Base-by-base conservation (phyloP, 2,329 filamentous ascomycete genomes). In the Fusarium sp. region DNA sequence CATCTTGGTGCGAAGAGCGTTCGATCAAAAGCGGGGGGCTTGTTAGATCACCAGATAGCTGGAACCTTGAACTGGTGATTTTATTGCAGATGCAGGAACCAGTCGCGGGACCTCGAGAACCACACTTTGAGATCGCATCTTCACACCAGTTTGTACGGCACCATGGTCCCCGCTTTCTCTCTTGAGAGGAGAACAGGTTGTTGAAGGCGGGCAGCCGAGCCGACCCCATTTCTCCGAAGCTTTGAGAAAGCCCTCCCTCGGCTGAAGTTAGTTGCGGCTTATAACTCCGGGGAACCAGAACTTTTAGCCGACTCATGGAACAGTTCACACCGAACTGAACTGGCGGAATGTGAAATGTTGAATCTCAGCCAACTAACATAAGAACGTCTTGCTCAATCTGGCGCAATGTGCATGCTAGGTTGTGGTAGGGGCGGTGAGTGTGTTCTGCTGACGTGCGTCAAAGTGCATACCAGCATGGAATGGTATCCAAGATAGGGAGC, bases 71-170 rank as follows among this genome's bases (percentile, higher is more conserved):
- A 58, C 63, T 57, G 43, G 50, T 68, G 60, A 63, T 54, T 56
- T 58, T 46, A 61, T 67, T 38, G 39, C 43, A 68, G 58, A 70
- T 71, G 67, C 67, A 70, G 67, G 67, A 70, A 70, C 67, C 49
- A 14, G 22, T 55, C n/a, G 58, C 20, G n/a, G 43, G 28, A 51
- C 34, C 42, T 67, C 40, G 45, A 56, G 51, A 62, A 52, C 53
- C 44, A 44, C 44, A 44, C 42, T 51, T 51, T 20, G 40, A 69
- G 58, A 63, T 69, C 38, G 34, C 42, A 70, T 59, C 40, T 58
- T 48, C 28, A 31, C 28, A 31, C 28, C 28, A 31, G 28, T 31
- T 31, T 10, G 10, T 31, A 31, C 28, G 28, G 28, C 10, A 13
- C 9, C 9, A 53, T 48, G 39, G 43, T 46, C 56, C 49, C 52